phyloP scores from a whole-genome alignment of 2,329 filamentous ascomycete species.

The Macrophomina phaseolina region DNA sequence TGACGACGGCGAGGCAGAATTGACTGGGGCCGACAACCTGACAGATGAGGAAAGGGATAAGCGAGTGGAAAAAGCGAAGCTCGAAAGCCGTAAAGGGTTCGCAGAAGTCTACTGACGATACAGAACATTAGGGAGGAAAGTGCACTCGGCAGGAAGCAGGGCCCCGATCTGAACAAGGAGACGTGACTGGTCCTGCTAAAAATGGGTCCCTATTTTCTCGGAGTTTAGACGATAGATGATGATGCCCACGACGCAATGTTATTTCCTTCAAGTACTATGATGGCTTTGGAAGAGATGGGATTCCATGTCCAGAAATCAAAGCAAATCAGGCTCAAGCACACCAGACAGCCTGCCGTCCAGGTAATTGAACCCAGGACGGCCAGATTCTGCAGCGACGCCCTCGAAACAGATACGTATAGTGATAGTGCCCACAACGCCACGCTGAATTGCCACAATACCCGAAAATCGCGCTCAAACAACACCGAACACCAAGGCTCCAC shows the following conservation, averaged over 20 bases:
- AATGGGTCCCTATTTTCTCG: background rate
- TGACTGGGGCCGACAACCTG: conserved; percentile 23
- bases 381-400: background rate
- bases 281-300: conserved; percentile 7
- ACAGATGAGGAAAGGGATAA: conserved; percentile 32
- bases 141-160: no score
- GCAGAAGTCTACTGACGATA: conserved; percentile 40
- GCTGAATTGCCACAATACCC: conserved; percentile 23
- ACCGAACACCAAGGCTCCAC: background rate
- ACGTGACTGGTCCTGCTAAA: background rate
- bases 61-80: conserved; percentile 41
- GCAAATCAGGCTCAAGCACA: background rate
- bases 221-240: conserved; percentile 15
- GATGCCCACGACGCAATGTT: conserved; percentile 21
- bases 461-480: background rate
- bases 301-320: conserved; percentile 2
- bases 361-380: background rate
- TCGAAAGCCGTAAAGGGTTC: conserved; percentile 38
- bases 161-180: background rate
- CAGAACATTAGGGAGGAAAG: background rate
- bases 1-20: conserved; percentile 30
- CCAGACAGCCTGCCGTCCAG: background rate
- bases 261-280: conserved; percentile 1
- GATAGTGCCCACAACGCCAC: conserved; percentile 26
- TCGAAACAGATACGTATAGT: conserved; percentile 13